These are phyloP conservation scores for Sequoiadendron giganteum DNA, from an alignment of 75 land plant genomes.

Conservation along the genomic window DNA sequence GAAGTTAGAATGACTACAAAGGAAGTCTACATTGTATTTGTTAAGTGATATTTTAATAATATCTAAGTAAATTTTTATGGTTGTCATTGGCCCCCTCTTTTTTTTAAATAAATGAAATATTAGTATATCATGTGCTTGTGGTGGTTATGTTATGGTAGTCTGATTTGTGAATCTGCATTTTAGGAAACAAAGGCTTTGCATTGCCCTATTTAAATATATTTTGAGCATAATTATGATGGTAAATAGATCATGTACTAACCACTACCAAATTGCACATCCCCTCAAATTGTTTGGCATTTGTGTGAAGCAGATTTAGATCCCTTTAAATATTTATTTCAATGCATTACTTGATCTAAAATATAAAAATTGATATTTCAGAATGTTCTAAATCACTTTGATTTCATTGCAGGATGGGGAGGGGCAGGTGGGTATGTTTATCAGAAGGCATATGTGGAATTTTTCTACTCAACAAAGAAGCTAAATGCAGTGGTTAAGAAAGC, in stretches of 20 bases:
- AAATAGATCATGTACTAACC: neutral
- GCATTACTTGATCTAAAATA: neutral
- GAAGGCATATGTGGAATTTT: conserved; percentile 96
- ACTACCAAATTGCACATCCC: neutral
- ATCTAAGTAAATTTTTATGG: neutral
- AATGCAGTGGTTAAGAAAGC: conserved; percentile 57
- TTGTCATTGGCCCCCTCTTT: neutral
- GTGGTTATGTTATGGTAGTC: neutral
- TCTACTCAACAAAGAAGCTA: conserved; percentile 74
- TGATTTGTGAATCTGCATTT: neutral
- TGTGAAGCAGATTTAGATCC: neutral
- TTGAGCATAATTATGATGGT: neutral
- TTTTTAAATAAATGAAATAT: neutral
- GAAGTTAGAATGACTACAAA: neutral
- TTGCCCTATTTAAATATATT: neutral
- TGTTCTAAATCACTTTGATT: neutral
- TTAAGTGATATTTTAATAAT: neutral
- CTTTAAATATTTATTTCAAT: neutral
- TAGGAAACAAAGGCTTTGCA: neutral
- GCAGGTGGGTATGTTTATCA: conserved; percentile 96
- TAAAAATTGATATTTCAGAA: neutral
- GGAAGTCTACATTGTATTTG: neutral
- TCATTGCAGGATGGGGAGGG: conserved; percentile 83
- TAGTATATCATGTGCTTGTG: neutral
- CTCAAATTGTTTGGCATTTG: neutral